Conservation (phyloP, 2,329 filamentous ascomycete species). For the Pezicula carpinea region DNA sequence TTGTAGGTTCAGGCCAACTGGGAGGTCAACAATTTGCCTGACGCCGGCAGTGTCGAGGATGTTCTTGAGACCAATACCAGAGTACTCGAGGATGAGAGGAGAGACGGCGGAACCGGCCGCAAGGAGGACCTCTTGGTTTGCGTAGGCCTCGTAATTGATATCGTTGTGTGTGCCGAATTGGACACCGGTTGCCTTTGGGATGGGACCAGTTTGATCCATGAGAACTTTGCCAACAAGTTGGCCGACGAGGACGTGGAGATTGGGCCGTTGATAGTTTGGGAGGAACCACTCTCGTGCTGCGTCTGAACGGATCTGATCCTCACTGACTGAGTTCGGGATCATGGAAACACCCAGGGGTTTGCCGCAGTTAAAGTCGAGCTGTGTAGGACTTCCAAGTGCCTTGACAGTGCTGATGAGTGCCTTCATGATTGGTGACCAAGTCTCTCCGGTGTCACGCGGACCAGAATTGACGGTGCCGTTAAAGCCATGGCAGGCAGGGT, state of each 20-base stretch:
- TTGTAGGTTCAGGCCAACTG: slow-evolving; percentile 28
- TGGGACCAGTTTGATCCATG: slow-evolving; percentile 9
- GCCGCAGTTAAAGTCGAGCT: slow-evolving; percentile 19
- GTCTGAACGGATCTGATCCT: slow-evolving; percentile 19
- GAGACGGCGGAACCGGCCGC: slow-evolving; percentile 22
- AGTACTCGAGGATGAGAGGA: slow-evolving; percentile 26
- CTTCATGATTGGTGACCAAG: slow-evolving; percentile 20
- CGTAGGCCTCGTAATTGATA: slow-evolving; percentile 18
- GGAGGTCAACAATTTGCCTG: slow-evolving; percentile 20
- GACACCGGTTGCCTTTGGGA: slow-evolving; percentile 18
- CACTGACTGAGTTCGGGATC: slow-evolving; percentile 23
- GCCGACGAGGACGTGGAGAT: slow-evolving; percentile 21
- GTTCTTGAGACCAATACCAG: slow-evolving; percentile 21
- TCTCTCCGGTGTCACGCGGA: slow-evolving; percentile 17
- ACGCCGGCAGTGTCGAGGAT: slow-evolving; percentile 4
- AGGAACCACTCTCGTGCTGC: slow-evolving; percentile 26
- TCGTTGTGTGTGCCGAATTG: slow-evolving; percentile 23
- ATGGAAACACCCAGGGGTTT: slow-evolving; percentile 27
- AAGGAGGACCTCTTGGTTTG: slow-evolving; percentile 24
- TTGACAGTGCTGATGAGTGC: slow-evolving; percentile 20
- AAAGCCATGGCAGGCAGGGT: slow-evolving; percentile 20
- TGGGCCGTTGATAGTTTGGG: slow-evolving; percentile 18
- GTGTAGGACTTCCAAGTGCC: slow-evolving; percentile 10
- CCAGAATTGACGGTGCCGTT: slow-evolving; percentile 22
- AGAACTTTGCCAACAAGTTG: slow-evolving; percentile 23